A percentile compares a stretch with the other conserved stretches of the same genome.
Conservation (phyloP, 306 rosid species). For the Rosa rugosa region DNA sequence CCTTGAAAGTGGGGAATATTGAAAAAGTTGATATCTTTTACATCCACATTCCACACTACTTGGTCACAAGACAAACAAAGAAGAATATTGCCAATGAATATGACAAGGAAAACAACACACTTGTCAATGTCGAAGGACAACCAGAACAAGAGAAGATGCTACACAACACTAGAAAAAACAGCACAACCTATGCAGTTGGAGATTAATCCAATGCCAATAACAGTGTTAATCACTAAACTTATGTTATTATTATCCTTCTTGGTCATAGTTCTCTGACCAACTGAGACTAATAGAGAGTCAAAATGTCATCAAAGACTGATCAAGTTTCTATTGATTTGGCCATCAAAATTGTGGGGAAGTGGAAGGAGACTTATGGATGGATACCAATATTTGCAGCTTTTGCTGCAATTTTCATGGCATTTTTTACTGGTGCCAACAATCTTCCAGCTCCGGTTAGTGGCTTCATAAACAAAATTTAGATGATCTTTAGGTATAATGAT, state of each 20-base stretch:
- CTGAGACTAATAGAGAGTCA: background rate
- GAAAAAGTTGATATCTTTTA: background rate
- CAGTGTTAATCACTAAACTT: background rate
- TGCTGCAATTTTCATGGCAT: conserved; percentile 21
- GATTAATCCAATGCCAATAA: conserved; percentile 20
- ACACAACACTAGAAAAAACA: background rate
- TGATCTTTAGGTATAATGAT: background rate
- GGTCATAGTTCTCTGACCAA: background rate
- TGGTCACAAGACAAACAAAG: background rate
- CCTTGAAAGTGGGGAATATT: background rate
- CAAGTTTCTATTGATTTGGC: conserved; percentile 12
- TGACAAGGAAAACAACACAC: background rate
- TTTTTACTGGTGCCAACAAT: conserved; percentile 29
- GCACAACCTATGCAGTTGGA: conserved; percentile 12
- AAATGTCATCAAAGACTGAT: conserved; percentile 5
- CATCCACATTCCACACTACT: conserved; percentile 1
- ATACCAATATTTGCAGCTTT: conserved; percentile 31
- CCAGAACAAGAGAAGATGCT: background rate
- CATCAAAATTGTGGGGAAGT: conserved; percentile 13
- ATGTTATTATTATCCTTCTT: background rate
- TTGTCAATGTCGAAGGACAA: background rate
- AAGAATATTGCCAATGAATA: background rate
- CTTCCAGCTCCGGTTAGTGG: conserved; percentile 36
- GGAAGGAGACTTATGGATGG: conserved; percentile 34
- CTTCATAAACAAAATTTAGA: background rate